These are phyloP conservation scores for Mariannaea sp. DNA, from an alignment of 2,329 filamentous ascomycete genomes.

Conservation along the genomic window DNA sequence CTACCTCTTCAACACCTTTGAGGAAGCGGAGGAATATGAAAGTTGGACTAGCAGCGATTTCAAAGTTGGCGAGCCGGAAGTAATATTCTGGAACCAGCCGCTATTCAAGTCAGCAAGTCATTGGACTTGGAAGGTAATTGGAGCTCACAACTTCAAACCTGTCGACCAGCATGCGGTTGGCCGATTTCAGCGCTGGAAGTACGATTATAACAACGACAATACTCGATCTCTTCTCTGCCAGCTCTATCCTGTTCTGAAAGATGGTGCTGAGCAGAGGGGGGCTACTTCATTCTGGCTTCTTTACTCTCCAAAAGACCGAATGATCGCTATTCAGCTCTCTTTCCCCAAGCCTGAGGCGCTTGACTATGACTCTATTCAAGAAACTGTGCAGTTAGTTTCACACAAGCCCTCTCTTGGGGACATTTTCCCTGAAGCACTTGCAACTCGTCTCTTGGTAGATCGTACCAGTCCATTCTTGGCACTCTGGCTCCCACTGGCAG, in stretches of 20 bases:
- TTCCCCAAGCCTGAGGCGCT: constrained; percentile 11
- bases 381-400: not conserved
- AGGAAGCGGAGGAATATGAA: constrained; percentile 20
- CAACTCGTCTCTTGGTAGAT: constrained; percentile 9
- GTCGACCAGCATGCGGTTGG: constrained; percentile 20
- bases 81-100: constrained; percentile 30
- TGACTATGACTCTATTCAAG: constrained; percentile 6
- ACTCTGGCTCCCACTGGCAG: constrained; percentile 24
- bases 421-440: constrained; percentile 20
- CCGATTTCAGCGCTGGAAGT: constrained; percentile 30
- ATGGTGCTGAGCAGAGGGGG: constrained; percentile 21
- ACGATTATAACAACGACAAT: constrained; percentile 11
- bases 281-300: constrained; percentile 29
- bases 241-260: constrained; percentile 26
- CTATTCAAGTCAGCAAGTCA: constrained; percentile 21
- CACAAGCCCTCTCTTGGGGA: not conserved
- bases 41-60: constrained; percentile 32
- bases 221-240: constrained; percentile 23
- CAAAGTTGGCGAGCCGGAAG: constrained; percentile 28
- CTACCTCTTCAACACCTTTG: constrained; percentile 24
- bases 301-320: constrained; percentile 19
- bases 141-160: constrained; percentile 24
- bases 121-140: constrained; percentile 28
- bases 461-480: constrained; percentile 23
- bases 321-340: constrained; percentile 24